Evolutionary conservation across 495 filamentous ascomycete genomes (phyloP).

Genomic region (Xylaria scruposa): DNA sequence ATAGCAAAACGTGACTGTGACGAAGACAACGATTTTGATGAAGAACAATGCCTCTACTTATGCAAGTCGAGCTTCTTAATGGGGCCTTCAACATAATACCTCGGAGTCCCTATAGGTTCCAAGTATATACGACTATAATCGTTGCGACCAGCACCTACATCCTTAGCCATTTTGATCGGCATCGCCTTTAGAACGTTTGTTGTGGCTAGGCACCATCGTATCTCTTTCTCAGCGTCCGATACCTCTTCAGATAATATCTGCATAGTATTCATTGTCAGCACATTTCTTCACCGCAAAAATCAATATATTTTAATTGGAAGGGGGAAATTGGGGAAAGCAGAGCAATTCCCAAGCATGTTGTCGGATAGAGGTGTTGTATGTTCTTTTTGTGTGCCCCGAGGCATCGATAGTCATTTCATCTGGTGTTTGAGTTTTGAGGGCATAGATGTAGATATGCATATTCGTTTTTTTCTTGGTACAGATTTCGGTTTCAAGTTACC

Average conservation of each 20-base stretch:
- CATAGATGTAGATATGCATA: constrained; percentile 16
- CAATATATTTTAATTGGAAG: background rate
- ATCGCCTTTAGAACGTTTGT: background rate
- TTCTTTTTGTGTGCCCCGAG: background rate
- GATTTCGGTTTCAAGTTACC: constrained; percentile 9
- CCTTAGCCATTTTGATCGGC: background rate
- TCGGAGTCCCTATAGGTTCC: background rate
- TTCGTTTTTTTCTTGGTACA: background rate
- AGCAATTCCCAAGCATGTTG: background rate
- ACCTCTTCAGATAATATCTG: constrained; percentile 95
- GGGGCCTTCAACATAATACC: constrained; percentile 19
- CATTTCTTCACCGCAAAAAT: background rate
- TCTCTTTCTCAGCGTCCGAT: constrained; percentile 83
- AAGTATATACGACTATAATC: constrained; percentile 2
- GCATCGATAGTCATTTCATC: constrained; percentile 15
- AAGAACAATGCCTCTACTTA: constrained; percentile 14
- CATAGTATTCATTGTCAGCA: constrained; percentile 23
- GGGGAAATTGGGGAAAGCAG: background rate
- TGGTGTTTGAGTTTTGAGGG: background rate
- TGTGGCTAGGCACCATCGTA: constrained; percentile 61
- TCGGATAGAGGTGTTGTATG: background rate
- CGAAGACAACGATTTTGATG: background rate
- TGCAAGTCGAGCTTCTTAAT: constrained; percentile 7
- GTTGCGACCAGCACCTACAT: background rate
- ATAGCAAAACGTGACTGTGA: constrained; percentile 31